Conservation (phyloP, 139 green algal genomes). For the Ulvella scutata region DNA sequence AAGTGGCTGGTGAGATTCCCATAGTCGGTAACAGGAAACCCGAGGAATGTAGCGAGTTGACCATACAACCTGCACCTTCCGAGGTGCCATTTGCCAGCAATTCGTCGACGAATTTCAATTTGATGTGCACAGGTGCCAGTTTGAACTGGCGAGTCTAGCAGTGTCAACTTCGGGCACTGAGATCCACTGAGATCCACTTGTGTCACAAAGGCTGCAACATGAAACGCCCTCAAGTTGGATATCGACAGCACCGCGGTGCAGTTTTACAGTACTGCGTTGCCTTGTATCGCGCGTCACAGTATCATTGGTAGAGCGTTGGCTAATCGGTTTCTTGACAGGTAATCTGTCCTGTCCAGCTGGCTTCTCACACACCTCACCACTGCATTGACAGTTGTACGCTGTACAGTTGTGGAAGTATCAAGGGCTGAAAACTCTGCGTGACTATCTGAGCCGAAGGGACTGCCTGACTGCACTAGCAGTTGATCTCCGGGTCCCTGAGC, state of each 20-base stretch:
- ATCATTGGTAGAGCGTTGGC: no score
- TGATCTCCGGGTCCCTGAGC: slow-evolving; percentile 42
- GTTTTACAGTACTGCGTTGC: no score
- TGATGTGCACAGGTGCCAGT: no score
- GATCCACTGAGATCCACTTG: no score
- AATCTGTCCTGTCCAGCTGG: neutral
- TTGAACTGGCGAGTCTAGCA: no score
- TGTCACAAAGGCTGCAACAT: no score
- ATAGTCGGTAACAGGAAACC: neutral
- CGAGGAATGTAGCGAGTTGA: neutral
- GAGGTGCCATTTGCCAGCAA: neutral
- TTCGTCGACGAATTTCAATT: no score
- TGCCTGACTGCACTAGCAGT: slow-evolving; percentile 34
- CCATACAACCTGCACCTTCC: neutral
- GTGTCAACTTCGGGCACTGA: no score
- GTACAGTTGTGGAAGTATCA: slow-evolving; percentile 67
- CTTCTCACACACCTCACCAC: neutral
- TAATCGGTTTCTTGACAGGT: no score
- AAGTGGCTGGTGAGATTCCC: slow-evolving; percentile 51
- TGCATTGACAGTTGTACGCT: neutral
- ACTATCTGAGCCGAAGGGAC: slow-evolving; percentile 67
- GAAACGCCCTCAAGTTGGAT: no score
- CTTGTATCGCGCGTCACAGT: no score
- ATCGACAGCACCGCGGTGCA: no score
- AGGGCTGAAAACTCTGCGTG: slow-evolving; percentile 39